Base-by-base conservation (phyloP, 1,139 yeast genomes). In the Blastobotrys elegans region DNA sequence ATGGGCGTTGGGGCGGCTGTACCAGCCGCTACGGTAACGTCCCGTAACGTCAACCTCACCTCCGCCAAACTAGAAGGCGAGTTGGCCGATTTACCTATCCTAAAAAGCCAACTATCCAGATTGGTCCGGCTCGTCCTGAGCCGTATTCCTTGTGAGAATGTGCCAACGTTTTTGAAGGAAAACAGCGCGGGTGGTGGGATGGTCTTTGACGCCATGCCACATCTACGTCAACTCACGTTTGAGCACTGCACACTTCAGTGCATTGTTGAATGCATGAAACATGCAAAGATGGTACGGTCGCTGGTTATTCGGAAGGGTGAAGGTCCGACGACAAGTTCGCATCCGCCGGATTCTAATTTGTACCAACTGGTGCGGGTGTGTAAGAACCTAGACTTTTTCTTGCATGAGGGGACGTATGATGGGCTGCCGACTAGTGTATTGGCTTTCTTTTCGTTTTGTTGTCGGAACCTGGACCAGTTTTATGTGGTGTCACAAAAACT, bases 361-460 rank as follows among this genome's bases (percentile, higher is more conserved):
- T 38, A 38, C 32, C 21, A 38, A 14, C 41, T 38, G 22, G 41
- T 38, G 18, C 41, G 32, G 22, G 29, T 26, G 22, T 38, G 41
- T 32, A 24, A 6, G 32, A 38, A 27, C 32, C 32, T 38, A 10
- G 32, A 22, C 16, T 38, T 38, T 26, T 38, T 38, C 22, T 13
- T 38, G 5, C 22, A 38, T 14, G 32, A 38, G 16, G 32, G 39
- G n/a, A 35, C 39, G n/a, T 35, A 35, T 35, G 39, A 35, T 7
- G 39, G 22, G 14, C 29, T 35, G 16, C 39, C 39, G 13, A 35
- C 39, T 17, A n/a, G 22, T 7, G 39, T 35, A 20, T 13, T 35
- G 39, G 39, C 39, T 5, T 35, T 20, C 18, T 35, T 35, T 20
- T n/a, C 22, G 4, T 35, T 35, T 13, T 17, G 21, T 16, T 35